A percentile compares a stretch with the other conserved stretches of the same genome.
Conservation (phyloP, 225 moss, liverwort and hornwort species). For the Bryum argenteum region DNA sequence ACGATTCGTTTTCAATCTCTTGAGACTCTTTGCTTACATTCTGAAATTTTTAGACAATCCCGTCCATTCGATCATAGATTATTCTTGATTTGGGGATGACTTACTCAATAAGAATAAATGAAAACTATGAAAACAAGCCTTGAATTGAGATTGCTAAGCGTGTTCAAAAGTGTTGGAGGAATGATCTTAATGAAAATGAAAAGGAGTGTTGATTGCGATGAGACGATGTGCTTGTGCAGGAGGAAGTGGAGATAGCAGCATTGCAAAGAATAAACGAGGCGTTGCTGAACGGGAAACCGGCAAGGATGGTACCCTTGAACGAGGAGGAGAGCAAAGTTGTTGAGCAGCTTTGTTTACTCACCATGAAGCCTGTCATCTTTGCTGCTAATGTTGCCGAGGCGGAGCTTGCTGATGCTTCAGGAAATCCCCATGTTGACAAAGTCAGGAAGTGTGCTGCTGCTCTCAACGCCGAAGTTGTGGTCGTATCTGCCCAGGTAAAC, state of each 20-base stretch:
- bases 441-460: constrained; percentile 68
- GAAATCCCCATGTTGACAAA: constrained; percentile 72
- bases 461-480: constrained; percentile 84
- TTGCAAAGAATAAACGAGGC: constrained; percentile 83
- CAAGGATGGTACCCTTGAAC: constrained; percentile 75
- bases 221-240: constrained; percentile 45
- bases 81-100: no score
- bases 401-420: constrained; percentile 80
- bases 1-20: no score
- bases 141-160: no score
- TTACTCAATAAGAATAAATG: no score
- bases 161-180: no score
- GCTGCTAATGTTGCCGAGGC: constrained; percentile 94
- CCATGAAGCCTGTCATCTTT: constrained; percentile 98
- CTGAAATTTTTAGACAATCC: no score
- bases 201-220: constrained; percentile 22
- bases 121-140: no score
- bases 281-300: constrained; percentile 76
- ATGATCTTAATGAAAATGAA: no score
- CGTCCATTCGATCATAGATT: no score
- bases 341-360: constrained; percentile 84
- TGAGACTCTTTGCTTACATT: no score
- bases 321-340: constrained; percentile 80
- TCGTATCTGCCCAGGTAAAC: constrained; percentile 93
- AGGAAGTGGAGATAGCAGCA: constrained; percentile 74